phyloP scores from a whole-genome alignment of 2,329 filamentous ascomycete species.

The Penicillium sp. region DNA sequence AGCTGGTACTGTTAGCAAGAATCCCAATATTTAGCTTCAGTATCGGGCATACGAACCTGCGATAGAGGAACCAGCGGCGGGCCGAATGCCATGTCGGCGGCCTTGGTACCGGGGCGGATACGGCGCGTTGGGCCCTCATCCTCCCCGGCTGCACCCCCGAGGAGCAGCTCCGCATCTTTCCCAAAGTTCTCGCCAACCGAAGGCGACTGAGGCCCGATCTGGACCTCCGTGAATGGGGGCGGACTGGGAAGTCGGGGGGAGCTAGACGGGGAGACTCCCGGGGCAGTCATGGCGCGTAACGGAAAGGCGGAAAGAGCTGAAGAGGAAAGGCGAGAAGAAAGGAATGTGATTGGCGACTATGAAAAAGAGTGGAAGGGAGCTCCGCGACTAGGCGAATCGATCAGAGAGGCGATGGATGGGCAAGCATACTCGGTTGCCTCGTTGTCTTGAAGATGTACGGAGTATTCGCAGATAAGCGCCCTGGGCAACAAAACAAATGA shows the following conservation, averaged over 20 bases:
- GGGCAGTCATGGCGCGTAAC: constrained; percentile 45
- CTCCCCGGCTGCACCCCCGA: constrained; percentile 59
- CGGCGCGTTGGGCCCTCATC: constrained; percentile 77
- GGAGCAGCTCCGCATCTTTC: constrained; percentile 56
- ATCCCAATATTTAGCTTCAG: constrained; percentile 3
- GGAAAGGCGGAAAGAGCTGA: constrained; percentile 6
- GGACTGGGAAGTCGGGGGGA: constrained; percentile 93
- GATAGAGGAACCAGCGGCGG: constrained; percentile 83
- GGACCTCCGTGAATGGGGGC: constrained; percentile 91
- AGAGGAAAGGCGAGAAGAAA: constrained; percentile 15
- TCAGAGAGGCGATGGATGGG: constrained; percentile 18
- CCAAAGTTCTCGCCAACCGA: constrained; percentile 62
- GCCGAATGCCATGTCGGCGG: constrained; percentile 89
- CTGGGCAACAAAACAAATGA: constrained; percentile 26
- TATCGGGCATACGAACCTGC: constrained; percentile 62
- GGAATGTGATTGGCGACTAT: constrained; percentile 14
- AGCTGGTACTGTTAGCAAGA: constrained; percentile 59
- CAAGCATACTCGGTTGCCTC: constrained; percentile 19
- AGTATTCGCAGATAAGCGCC: constrained; percentile 17
- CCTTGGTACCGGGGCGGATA: constrained; percentile 88
- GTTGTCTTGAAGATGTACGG: constrained; percentile 8
- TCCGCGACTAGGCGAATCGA: constrained; percentile 16
- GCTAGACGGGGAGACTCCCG: constrained; percentile 60
- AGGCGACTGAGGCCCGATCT: constrained; percentile 79
- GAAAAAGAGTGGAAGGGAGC: constrained; percentile 23